Evolutionary conservation across 2,329 filamentous ascomycete species (phyloP).

Genomic region (Fusarium compactum): DNA sequence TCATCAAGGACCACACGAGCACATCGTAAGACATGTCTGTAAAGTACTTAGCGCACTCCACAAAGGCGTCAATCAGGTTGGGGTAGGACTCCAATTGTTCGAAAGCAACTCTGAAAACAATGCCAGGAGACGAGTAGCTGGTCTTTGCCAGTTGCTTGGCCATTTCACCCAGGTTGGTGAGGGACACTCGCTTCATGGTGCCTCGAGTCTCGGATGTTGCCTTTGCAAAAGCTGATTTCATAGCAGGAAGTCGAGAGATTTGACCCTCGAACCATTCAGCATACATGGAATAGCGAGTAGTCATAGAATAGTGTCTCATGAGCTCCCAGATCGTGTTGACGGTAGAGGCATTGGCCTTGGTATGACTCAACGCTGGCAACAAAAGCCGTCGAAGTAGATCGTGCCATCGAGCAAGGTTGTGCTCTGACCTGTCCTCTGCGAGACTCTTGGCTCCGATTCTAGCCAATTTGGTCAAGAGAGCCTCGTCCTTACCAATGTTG

Average conservation of each 20-base stretch:
- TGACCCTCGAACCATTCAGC: constrained; percentile 90
- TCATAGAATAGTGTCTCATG: constrained; percentile 80
- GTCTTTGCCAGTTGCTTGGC: constrained; percentile 90
- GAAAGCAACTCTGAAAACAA: constrained; percentile 90
- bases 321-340: constrained; percentile 90
- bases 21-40: constrained; percentile 94
- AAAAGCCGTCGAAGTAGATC: constrained; percentile 85
- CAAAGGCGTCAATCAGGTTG: constrained; percentile 93
- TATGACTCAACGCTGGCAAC: constrained; percentile 89
- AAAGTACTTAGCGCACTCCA: constrained; percentile 95
- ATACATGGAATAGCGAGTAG: constrained; percentile 87
- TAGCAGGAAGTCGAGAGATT: constrained; percentile 80
- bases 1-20: constrained; percentile 91
- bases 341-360: constrained; percentile 83
- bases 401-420: constrained; percentile 83
- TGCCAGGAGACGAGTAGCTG: constrained; percentile 88
- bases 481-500: constrained; percentile 86
- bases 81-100: constrained; percentile 93
- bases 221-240: constrained; percentile 81
- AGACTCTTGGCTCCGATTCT: constrained; percentile 85
- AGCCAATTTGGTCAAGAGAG: constrained; percentile 83
- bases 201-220: constrained; percentile 84
- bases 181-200: constrained; percentile 88
- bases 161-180: constrained; percentile 87
- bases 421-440: constrained; percentile 73